Percentiles rank a stretch among this genome's conserved stretches.
Evolutionary conservation across 2,329 filamentous ascomycete species (phyloP).

Genomic region (Epichloe hybrida): DNA sequence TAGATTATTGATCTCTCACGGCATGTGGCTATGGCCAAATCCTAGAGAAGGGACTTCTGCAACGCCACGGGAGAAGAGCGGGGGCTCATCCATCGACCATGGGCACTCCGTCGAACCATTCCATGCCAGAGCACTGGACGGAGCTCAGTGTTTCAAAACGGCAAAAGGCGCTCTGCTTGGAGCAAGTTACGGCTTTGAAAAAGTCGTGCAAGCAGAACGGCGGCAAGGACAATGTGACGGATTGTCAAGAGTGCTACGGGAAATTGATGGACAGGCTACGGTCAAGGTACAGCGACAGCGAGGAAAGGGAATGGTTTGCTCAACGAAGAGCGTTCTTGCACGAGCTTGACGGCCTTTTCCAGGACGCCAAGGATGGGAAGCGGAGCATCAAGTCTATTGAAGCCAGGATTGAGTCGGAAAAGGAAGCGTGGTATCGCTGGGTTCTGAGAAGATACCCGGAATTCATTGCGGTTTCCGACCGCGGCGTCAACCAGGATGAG

Average conservation of each 20-base stretch:
- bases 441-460: conserved; percentile 25
- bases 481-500: conserved; percentile 17
- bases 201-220: conserved; percentile 29
- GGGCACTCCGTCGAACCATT: conserved; percentile 12
- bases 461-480: conserved; percentile 21
- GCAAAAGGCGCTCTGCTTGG: conserved; percentile 22
- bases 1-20: neutral
- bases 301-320: conserved; percentile 37
- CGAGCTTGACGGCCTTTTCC: conserved; percentile 35
- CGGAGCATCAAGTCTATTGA: conserved; percentile 33
- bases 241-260: conserved; percentile 35
- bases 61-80: neutral
- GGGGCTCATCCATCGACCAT: conserved; percentile 10
- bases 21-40: neutral
- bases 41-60: neutral
- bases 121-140: conserved; percentile 26
- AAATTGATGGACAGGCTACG: conserved; percentile 33
- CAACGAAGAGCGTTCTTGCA: conserved; percentile 33
- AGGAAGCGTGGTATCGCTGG: conserved; percentile 39
- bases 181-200: conserved; percentile 29
- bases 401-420: conserved; percentile 35
- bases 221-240: conserved; percentile 26
- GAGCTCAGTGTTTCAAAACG: conserved; percentile 21
- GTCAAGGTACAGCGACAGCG: conserved; percentile 20
- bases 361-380: conserved; percentile 30